A percentile compares a stretch with the other conserved stretches of the same genome.
Conservation (phyloP, 305 asterid species). For the Solanum chacoense region DNA sequence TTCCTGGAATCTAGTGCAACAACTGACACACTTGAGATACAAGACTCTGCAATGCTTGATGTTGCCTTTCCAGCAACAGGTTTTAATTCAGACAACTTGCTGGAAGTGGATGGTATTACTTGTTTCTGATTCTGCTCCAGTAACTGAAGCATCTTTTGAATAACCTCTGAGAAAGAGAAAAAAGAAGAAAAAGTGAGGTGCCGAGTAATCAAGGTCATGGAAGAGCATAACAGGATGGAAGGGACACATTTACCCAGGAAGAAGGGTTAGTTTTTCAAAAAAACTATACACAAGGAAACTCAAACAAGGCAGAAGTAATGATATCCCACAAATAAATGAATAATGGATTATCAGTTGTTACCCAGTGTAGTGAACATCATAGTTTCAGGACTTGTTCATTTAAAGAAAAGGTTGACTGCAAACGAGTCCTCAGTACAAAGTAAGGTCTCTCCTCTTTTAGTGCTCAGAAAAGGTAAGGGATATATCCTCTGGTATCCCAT, state of each 20-base stretch:
- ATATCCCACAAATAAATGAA: not conserved
- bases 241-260: not conserved
- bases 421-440: not conserved
- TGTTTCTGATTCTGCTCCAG: conserved; percentile 23
- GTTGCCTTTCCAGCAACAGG: conserved; percentile 10
- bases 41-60: conserved; percentile 23
- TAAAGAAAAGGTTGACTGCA: not conserved
- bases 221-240: not conserved
- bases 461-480: not conserved
- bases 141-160: conserved; percentile 36
- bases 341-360: not conserved
- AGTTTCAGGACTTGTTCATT: not conserved
- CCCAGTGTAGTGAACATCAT: not conserved
- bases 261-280: not conserved
- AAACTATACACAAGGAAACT: not conserved
- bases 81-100: conserved; percentile 5
- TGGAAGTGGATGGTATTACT: conserved; percentile 10
- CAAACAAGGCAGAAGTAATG: not conserved
- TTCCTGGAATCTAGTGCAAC: not conserved
- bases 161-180: conserved; percentile 26
- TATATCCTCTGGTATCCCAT: not conserved
- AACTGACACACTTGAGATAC: conserved; percentile 9
- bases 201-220: not conserved
- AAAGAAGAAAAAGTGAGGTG: not conserved
- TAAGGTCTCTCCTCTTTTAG: not conserved